Evolutionary conservation across 2,329 filamentous ascomycete genomes (phyloP).

Genomic region (Amphichorda felina): DNA sequence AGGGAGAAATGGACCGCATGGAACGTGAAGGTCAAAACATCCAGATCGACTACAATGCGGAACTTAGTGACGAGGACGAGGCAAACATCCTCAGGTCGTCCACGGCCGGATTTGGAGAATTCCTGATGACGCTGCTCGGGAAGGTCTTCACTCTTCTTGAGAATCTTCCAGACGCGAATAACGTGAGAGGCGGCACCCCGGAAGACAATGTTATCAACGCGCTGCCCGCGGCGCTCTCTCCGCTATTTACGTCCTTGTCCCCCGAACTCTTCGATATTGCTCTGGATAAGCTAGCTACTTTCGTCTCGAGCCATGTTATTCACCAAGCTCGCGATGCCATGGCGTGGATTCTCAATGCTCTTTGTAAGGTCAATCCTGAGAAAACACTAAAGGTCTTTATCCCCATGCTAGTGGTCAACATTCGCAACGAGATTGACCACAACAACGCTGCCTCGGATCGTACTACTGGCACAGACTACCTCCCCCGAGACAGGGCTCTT

Average conservation of each 20-base stretch:
- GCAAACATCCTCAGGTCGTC: conserved; percentile 83
- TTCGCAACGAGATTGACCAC: conserved; percentile 92
- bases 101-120: conserved; percentile 87
- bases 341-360: conserved; percentile 93
- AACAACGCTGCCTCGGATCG: conserved; percentile 92
- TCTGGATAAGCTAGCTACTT: conserved; percentile 82
- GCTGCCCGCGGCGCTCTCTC: conserved; percentile 80
- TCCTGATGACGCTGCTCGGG: conserved; percentile 78
- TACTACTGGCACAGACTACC: conserved; percentile 84
- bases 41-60: conserved; percentile 71
- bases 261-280: conserved; percentile 89
- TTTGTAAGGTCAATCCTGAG: conserved; percentile 91
- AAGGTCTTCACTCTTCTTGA: conserved; percentile 93
- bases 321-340: conserved; percentile 95
- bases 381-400: conserved; percentile 87
- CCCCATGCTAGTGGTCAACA: conserved; percentile 81
- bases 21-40: conserved; percentile 78
- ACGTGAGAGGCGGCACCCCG: conserved; percentile 79
- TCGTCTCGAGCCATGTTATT: conserved; percentile 88
- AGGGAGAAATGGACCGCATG: conserved; percentile 86
- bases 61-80: conserved; percentile 78
- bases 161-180: conserved; percentile 83
- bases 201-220: conserved; percentile 98
- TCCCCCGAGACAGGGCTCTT: conserved; percentile 81
- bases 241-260: conserved; percentile 80